Percentiles rank a stretch among this genome's conserved stretches.
Evolutionary conservation across 2,329 filamentous ascomycete species (phyloP).

Genomic region (Aspergillus fijiensis): DNA sequence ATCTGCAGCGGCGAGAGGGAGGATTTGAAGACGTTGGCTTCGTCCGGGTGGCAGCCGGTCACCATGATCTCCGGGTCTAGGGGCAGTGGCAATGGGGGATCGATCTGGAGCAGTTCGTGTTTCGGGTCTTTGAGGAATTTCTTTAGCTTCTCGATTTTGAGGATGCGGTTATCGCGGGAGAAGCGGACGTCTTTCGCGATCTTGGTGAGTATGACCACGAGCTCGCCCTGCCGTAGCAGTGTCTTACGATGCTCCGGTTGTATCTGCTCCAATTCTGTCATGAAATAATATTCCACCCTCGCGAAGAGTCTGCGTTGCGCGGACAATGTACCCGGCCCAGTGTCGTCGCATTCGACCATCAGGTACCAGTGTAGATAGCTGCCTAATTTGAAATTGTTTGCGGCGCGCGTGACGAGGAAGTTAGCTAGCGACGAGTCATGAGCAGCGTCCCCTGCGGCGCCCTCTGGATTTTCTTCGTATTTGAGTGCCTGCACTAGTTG

Average conservation of each 20-base stretch:
- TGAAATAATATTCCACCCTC: constrained; percentile 94
- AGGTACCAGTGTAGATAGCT: constrained; percentile 98
- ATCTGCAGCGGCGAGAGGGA: constrained; percentile 88
- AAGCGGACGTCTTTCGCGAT: constrained; percentile 86
- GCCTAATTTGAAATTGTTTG: constrained; percentile 82
- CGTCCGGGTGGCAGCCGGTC: constrained; percentile 75
- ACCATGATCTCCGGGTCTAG: constrained; percentile 81
- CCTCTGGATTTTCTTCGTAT: constrained; percentile 73
- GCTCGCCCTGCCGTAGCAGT: constrained; percentile 81
- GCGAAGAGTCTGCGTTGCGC: constrained; percentile 83
- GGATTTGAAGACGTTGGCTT: constrained; percentile 92
- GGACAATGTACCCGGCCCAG: constrained; percentile 69
- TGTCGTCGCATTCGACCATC: constrained; percentile 93
- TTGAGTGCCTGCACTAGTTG: constrained; percentile 96
- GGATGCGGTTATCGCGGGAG: constrained; percentile 71
- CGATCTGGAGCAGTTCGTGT: constrained; percentile 80
- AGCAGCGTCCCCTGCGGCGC: constrained; percentile 60
- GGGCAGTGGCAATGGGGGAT: constrained; percentile 82
- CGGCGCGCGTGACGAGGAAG: constrained; percentile 85
- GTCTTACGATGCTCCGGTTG: constrained; percentile 73
- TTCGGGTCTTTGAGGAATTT: constrained; percentile 81
- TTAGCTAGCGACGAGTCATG: constrained; percentile 81
- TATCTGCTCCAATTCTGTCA: constrained; percentile 76
- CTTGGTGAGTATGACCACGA: constrained; percentile 81
- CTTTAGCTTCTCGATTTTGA: constrained; percentile 82